Conservation (phyloP, 345 rosid species). For the Schrenkiella parvula region DNA sequence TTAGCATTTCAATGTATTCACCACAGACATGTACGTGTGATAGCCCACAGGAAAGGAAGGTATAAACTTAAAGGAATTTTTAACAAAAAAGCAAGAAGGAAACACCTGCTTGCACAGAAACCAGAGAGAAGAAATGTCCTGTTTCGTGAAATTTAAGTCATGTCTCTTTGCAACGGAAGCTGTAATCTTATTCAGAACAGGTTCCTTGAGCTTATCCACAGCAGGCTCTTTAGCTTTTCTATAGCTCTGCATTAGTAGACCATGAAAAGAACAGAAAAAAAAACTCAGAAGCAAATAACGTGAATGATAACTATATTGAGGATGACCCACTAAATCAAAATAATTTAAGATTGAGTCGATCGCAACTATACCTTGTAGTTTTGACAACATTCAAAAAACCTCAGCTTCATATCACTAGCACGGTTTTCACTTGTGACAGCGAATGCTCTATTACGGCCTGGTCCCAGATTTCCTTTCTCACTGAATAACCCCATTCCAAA, state of each 20-base stretch:
- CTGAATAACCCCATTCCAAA: constrained; percentile 95
- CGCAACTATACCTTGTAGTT: constrained; percentile 68
- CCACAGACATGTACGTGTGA: background rate
- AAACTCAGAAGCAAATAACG: background rate
- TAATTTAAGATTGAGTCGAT: background rate
- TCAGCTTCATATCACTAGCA: constrained; percentile 77
- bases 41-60: background rate
- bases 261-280: background rate
- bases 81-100: background rate
- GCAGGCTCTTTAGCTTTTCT: constrained; percentile 63
- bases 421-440: constrained; percentile 90
- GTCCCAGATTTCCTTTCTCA: constrained; percentile 78
- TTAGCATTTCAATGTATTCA: background rate
- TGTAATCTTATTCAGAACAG: constrained; percentile 69
- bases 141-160: constrained; percentile 60
- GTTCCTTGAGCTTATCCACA: constrained; percentile 76
- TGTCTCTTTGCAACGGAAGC: constrained; percentile 54
- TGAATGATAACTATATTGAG: background rate
- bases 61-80: background rate
- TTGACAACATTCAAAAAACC: constrained; percentile 80
- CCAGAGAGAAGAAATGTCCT: constrained; percentile 85
- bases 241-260: constrained; percentile 43
- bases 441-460: constrained; percentile 71
- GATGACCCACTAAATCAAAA: background rate
- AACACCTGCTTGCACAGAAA: constrained; percentile 88